Base-by-base conservation (phyloP, 192 early-diverging fungal species). In the Phycomyces blakesleeanus region DNA sequence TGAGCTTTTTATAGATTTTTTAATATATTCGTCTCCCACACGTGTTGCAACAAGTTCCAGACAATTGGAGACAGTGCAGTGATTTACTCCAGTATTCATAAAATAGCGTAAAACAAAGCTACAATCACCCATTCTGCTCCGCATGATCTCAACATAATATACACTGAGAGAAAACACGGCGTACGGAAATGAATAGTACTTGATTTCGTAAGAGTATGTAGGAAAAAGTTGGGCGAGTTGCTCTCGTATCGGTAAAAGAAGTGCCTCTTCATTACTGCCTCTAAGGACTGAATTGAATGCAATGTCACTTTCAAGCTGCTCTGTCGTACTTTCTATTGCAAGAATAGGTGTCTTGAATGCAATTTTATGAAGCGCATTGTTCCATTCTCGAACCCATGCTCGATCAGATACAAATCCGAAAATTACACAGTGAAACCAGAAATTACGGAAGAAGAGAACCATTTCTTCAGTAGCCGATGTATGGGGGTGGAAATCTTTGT, bases 391-490 rank as follows among this genome's bases (percentile, higher is more conserved):
- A 16, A 87, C 80, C 83, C 93, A 95, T 2, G 80, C 71, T 0
- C 86, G 77, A 42, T 91, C 83, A 9, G 84, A 78, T 27, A 88
- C 75, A 55, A 91, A 86, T 3, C 94, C 88, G 67, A 83, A 87
- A 10, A 90, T 69, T 0, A 92, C 88, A 51, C 90, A 81, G 52
- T 91, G 88, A 64, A 98, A 86, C 97, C 97, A 98, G 38, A 91
- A 84, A 71, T 93, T 91, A 38, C 95, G 81, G 76, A 94, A 94
- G 14, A 89, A 66, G 27, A 79, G 71, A 3, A 85, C 79, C 15
- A 86, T 76, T 55, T 90, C 89, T 2, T 83, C 76, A 29, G 77
- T 78, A 7, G 85, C 78, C 10, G 74, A 71, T 22, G 76, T 57
- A 52, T 84, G 84, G 9, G 77, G 77, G 27, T 76, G 69, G 61